Percentiles rank a stretch among this genome's conserved stretches.
phyloP scores from a whole-genome alignment of 768 basidiomycete genomes.

The Boletus reticuloceps region DNA sequence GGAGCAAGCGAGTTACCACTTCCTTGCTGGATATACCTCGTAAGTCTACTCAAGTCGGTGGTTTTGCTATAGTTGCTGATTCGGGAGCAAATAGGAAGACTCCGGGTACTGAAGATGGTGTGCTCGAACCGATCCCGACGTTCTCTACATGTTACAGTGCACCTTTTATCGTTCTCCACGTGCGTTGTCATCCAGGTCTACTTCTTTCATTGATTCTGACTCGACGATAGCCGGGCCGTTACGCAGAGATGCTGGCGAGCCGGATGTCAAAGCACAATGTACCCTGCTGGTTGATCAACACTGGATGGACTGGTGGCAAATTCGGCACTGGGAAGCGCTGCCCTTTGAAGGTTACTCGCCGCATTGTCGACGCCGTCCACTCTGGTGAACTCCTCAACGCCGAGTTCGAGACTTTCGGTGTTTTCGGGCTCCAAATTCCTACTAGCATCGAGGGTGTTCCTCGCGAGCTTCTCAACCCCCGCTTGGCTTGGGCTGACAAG shows the following conservation, averaged over 20 bases:
- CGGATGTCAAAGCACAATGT: constrained; percentile 88
- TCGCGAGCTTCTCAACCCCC: constrained; percentile 85
- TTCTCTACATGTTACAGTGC: constrained; percentile 99
- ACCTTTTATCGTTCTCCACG: constrained; percentile 98
- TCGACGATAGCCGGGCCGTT: constrained; percentile 71
- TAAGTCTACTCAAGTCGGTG: constrained; percentile 34
- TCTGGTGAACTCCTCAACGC: constrained; percentile 85
- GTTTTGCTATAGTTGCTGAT: constrained; percentile 4
- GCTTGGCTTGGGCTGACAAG: constrained; percentile 83
- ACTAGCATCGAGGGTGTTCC: constrained; percentile 84
- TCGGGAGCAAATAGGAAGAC: constrained; percentile 65
- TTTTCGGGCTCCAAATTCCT: constrained; percentile 85
- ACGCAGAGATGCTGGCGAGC: constrained; percentile 95
- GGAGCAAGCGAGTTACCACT: constrained; percentile 96
- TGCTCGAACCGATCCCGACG: constrained; percentile 96
- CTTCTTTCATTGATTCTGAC: constrained; percentile 1
- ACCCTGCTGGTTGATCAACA: constrained; percentile 99
- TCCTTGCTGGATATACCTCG: constrained; percentile 96
- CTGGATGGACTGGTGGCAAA: constrained; percentile 94
- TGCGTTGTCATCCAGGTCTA: constrained; percentile 32
- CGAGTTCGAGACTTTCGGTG: constrained; percentile 80
- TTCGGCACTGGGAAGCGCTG: constrained; percentile 93
- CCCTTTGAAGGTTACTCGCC: constrained; percentile 93
- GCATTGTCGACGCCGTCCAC: constrained; percentile 97
- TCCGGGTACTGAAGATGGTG: constrained; percentile 98